Evolutionary conservation across 2,329 filamentous ascomycete genomes (phyloP).

Genomic region (Monilinia vaccinii-corymbosi): DNA sequence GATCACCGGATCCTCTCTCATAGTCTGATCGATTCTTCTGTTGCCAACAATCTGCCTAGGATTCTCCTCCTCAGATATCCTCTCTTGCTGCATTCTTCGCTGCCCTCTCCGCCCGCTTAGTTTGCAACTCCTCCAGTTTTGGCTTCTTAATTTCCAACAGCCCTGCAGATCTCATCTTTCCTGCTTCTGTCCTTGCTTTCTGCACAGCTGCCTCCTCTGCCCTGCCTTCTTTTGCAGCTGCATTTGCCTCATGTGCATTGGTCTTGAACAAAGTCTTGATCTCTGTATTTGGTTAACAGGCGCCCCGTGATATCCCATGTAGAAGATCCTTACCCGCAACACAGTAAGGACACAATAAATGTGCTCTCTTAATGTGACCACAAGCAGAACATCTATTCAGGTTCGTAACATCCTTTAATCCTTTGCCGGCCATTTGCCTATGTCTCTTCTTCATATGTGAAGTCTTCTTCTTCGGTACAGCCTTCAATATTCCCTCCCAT

Average conservation of each 20-base stretch:
- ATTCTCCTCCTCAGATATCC: constrained; percentile 2
- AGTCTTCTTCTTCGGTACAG: constrained; percentile 98
- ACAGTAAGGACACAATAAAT: constrained; percentile 81
- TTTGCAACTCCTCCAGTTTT: background rate
- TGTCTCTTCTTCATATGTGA: constrained; percentile 93
- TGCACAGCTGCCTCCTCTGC: constrained; percentile 4
- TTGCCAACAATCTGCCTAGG: background rate
- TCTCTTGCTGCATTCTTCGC: background rate
- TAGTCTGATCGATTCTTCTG: background rate
- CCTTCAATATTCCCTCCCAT: constrained; percentile 86
- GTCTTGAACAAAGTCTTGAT: constrained; percentile 25
- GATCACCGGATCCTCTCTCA: background rate
- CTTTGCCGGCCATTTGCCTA: constrained; percentile 92
- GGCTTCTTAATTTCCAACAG: background rate
- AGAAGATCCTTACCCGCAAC: constrained; percentile 56
- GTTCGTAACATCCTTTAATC: constrained; percentile 77
- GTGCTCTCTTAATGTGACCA: constrained; percentile 77
- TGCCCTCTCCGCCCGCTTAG: background rate
- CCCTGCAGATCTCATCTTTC: background rate
- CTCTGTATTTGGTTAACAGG: constrained; percentile 22
- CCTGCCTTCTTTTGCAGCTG: background rate
- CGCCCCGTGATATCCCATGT: background rate
- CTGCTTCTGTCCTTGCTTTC: constrained; percentile 1
- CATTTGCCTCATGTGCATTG: constrained; percentile 5
- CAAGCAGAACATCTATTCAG: constrained; percentile 87